Evolutionary conservation across 2,329 filamentous ascomycete species (phyloP), one percentile per base, ranked within the genome.

Genomic region (Nectriaceae sp.): DNA sequence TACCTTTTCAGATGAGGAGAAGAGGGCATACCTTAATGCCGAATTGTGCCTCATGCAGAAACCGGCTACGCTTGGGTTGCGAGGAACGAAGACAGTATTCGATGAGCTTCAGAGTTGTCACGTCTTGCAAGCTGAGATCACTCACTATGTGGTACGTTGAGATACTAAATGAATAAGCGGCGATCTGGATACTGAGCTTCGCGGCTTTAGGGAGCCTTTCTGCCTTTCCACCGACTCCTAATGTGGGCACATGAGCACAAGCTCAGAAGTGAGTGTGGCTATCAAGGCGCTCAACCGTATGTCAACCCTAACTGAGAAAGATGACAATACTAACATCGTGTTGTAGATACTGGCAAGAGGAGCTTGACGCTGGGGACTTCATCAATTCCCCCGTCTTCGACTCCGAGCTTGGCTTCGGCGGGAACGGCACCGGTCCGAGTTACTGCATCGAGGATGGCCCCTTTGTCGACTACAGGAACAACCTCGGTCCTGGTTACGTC

Each of bases 181-280:
- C 26, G 8, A 8, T 31, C 26, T 8, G 26, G 15, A 31, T 31
- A 10, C 26, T 31, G 26, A 31, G 10, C 26, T 31, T 31, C 26
- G 26, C 26, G 10, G 26, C 26, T 15, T 31, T n/a, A 53, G 47
- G 51, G 47, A 11, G 41, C 24, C 11, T 47, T 48, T 15, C 10
- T 53, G 16, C 44, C 51, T n/a, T 53, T 40, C 40, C 47, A 50
- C n/a, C 47, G 50, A 20, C 50, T 50, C 37, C 46, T 47, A 21
- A 44, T 53, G 40, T 43, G 47, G 10, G 31, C 41, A 4, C 47
- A 53, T 16, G 47, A 50, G 40, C 38, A 50, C 20, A 40, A 50
- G 3, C 50, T 50, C 18, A 40, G 47, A 26, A 43, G 43, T 8
- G 40, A 50, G 16, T 53, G 50, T 8, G 47, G 47, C 11, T 50